Conservation (phyloP, 2,329 filamentous ascomycete species). For the Neonectria coccinea region DNA sequence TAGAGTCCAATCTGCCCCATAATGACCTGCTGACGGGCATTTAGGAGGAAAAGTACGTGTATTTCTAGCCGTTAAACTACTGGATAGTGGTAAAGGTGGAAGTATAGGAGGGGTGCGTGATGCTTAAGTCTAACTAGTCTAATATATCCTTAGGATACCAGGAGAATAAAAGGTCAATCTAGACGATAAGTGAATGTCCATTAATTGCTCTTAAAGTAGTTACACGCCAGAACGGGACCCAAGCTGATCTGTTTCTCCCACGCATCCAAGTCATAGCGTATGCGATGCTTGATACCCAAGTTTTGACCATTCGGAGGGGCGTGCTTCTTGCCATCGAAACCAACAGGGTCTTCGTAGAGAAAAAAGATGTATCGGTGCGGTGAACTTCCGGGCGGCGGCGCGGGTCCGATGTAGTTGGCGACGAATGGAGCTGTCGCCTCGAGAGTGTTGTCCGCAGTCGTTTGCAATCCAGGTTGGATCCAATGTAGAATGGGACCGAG, state of each 20-base stretch:
- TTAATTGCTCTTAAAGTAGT: slow-evolving; percentile 36
- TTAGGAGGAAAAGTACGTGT: no score
- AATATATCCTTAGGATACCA: no score
- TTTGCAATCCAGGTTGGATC: slow-evolving; percentile 55
- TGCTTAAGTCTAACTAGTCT: no score
- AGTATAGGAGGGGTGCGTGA: no score
- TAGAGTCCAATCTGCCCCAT: no score
- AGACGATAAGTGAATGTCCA: background rate
- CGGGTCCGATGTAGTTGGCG: slow-evolving; percentile 57
- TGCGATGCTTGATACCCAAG: slow-evolving; percentile 51
- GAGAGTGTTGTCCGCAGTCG: slow-evolving; percentile 22
- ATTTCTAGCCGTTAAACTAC: no score
- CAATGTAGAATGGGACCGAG: slow-evolving; percentile 62
- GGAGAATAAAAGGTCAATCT: no score
- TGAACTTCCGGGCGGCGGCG: slow-evolving; percentile 57
- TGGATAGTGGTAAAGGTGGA: no score
- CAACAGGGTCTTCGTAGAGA: slow-evolving; percentile 59
- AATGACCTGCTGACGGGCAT: no score
- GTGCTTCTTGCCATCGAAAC: slow-evolving; percentile 41
- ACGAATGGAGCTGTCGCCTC: slow-evolving; percentile 43
- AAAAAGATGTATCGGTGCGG: slow-evolving; percentile 64
- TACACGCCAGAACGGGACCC: slow-evolving; percentile 46
- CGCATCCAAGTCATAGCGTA: slow-evolving; percentile 57
- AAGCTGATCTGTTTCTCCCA: slow-evolving; percentile 61
- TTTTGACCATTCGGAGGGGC: slow-evolving; percentile 51